Base-by-base conservation (phyloP, 176 grass and related monocot genomes). In the Cenchrus americanus region DNA sequence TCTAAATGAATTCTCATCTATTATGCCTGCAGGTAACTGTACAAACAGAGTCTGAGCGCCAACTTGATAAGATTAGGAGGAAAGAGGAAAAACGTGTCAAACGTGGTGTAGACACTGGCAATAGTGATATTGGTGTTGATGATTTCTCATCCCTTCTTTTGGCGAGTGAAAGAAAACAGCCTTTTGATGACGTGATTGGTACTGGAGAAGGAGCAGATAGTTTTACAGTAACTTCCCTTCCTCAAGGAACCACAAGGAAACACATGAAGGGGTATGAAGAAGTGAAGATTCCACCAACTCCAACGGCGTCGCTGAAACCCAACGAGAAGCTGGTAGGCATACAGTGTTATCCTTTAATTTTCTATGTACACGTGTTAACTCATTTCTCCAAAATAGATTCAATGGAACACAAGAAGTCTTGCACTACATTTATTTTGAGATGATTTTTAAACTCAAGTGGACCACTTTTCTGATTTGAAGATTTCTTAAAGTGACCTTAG, bases 261-360 rank as follows among this genome's bases (percentile, higher is more conserved):
- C 91, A 98, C 75, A 81, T 82, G 88, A 89, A 77, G 52, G 95
- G 95, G n/a, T 98, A 95, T 70, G 96, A 98, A 84, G 96, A 98
- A 87, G 95, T 98, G 57, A 98, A 88, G 87, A 95, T 98, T 86
- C 96, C 92, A 77, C 90, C 96, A 62, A 93, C 87, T 86, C 82
- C 75, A 83, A 95, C 91, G 9, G 92, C 92, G 19, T 83, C 88
- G 47, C 82, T 93, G 82, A 82, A 82, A 87, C 85, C 90, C 49
- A 84, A 98, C 88, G 95, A 98, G 78, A 95, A 90, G 72, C 87
- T 98, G 95, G 95, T 98, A 95, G 50, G 49, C 32, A 58, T 65
- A 42, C 80, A 47, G 37, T 74, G 55, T 50, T 78, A 69, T 81
- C 75, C 64, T 80, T 66, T 61, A 68, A 66, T 84, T 76, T 52